Conservation (phyloP, 2,329 filamentous ascomycete species). For the Neonectria coccinea region DNA sequence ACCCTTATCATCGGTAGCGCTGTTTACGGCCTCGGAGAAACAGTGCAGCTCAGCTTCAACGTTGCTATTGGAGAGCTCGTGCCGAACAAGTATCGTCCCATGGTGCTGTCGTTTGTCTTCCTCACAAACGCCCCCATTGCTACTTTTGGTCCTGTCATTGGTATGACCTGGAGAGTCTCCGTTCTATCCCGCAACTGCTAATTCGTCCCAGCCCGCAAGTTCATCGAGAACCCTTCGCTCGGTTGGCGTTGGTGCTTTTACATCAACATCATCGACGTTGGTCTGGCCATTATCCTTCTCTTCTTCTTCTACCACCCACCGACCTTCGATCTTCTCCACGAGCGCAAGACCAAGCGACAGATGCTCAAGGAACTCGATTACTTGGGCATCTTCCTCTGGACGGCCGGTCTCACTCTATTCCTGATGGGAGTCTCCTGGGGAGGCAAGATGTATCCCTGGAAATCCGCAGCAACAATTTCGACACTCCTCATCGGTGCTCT, state of each 20-base stretch:
- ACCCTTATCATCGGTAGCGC: constrained; percentile 52
- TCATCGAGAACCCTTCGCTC: constrained; percentile 50
- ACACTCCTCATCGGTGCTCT: constrained; percentile 52
- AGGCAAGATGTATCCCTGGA: constrained; percentile 57
- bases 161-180: constrained; percentile 28
- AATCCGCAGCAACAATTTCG: constrained; percentile 53
- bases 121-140: constrained; percentile 50
- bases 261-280: constrained; percentile 54
- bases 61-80: constrained; percentile 55
- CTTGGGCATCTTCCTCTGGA: constrained; percentile 59
- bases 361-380: constrained; percentile 55
- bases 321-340: constrained; percentile 54
- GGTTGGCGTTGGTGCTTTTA: constrained; percentile 57
- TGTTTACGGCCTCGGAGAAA: constrained; percentile 52
- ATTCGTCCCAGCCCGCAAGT: constrained; percentile 45
- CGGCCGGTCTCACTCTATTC: constrained; percentile 57
- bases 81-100: constrained; percentile 56
- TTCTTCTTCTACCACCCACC: constrained; percentile 57
- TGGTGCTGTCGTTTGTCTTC: constrained; percentile 50
- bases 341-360: constrained; percentile 51
- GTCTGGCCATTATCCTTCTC: constrained; percentile 50
- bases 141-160: constrained; percentile 51
- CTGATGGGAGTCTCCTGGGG: constrained; percentile 61
- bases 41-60: constrained; percentile 53
- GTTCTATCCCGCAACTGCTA: not conserved